Evolutionary conservation across 441 rosid species (phyloP).

Genomic region (Mallotus japonicus): DNA sequence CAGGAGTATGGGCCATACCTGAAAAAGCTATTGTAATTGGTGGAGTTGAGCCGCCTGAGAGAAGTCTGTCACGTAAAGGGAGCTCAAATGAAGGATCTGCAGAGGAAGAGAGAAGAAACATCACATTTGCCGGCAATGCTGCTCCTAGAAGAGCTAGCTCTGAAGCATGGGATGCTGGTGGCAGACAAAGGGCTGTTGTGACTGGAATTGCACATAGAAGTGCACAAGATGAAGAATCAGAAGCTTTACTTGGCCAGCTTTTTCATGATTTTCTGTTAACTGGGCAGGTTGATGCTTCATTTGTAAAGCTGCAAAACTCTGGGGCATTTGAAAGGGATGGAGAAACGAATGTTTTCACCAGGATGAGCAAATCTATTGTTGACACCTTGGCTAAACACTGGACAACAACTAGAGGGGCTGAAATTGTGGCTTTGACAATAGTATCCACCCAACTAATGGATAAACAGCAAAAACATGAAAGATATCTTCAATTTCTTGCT

Average conservation of each 20-base stretch:
- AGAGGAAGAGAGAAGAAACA: slow-evolving; percentile 60
- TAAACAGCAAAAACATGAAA: slow-evolving; percentile 88
- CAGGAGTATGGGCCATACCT: slow-evolving; percentile 98
- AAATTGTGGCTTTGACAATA: slow-evolving; percentile 75
- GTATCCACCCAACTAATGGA: slow-evolving; percentile 72
- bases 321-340: slow-evolving; percentile 96
- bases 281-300: slow-evolving; percentile 63
- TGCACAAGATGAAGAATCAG: slow-evolving; percentile 89
- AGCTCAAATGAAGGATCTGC: slow-evolving; percentile 77
- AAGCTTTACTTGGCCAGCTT: slow-evolving; percentile 76
- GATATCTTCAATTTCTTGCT: slow-evolving; percentile 93
- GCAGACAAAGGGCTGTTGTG: slow-evolving; percentile 49
- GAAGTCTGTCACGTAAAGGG: slow-evolving; percentile 88
- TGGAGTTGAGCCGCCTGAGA: slow-evolving; percentile 93
- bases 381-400: slow-evolving; percentile 98
- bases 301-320: slow-evolving; percentile 64
- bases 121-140: slow-evolving; percentile 41
- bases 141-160: slow-evolving; percentile 67
- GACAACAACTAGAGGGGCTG: slow-evolving; percentile 98
- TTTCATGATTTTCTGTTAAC: slow-evolving; percentile 72
- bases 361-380: slow-evolving; percentile 81
- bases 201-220: slow-evolving; percentile 58
- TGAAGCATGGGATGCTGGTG: slow-evolving; percentile 60
- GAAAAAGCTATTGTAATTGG: slow-evolving; percentile 82
- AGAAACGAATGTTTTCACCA: slow-evolving; percentile 74